A percentile compares a stretch with the other conserved stretches of the same genome.
These are phyloP conservation scores for Dryas integrifolia DNA, from an alignment of 331 rosid genomes.

Conservation along the genomic window DNA sequence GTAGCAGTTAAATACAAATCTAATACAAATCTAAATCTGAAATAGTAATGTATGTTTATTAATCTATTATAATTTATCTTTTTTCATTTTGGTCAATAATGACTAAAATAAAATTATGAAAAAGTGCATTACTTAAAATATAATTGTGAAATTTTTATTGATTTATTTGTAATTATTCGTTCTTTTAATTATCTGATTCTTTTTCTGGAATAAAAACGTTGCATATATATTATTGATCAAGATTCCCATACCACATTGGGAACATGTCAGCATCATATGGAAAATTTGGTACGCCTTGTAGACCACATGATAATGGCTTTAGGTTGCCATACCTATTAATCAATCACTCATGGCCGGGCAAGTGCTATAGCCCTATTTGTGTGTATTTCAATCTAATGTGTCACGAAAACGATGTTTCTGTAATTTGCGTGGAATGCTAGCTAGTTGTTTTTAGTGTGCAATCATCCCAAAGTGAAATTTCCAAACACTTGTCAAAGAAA, in stretches of 20 bases:
- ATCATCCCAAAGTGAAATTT: neutral
- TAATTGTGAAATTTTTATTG: too few species aligned
- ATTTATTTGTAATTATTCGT: too few species aligned
- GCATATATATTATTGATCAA: conserved; percentile 26
- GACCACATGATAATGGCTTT: conserved; percentile 27
- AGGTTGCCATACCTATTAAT: neutral
- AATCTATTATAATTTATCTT: too few species aligned
- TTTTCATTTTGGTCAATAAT: too few species aligned
- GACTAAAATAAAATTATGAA: too few species aligned
- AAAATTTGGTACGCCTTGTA: conserved; percentile 24
- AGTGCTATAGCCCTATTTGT: neutral
- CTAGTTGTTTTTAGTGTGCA: neutral
- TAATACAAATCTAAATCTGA: too few species aligned
- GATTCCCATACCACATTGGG: conserved; percentile 32
- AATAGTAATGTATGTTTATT: too few species aligned
- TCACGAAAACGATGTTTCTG: conserved; percentile 13
- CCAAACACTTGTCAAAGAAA: neutral
- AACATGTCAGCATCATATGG: conserved; percentile 38
- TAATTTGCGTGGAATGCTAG: neutral
- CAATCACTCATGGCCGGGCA: conserved; percentile 39
- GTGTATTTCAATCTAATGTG: neutral
- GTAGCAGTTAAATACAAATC: too few species aligned
- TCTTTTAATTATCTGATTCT: neutral
- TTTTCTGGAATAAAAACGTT: conserved; percentile 24
- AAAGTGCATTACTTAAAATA: too few species aligned